Evolutionary conservation across 2,329 filamentous ascomycete genomes (phyloP).

Genomic region (Nemania serpens): DNA sequence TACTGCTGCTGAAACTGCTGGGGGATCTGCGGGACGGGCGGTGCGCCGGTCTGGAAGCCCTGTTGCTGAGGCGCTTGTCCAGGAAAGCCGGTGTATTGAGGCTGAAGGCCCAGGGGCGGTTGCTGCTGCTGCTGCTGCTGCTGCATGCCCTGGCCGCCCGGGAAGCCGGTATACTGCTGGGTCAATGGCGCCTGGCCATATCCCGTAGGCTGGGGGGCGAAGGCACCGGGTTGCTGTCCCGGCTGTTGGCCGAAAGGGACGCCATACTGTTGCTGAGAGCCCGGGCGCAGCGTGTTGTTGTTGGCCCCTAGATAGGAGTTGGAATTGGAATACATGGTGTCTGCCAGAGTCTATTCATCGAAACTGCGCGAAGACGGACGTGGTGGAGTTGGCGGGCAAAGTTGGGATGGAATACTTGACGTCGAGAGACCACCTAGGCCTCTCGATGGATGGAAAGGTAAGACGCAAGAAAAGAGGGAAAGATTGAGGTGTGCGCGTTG

Average conservation of each 20-base stretch:
- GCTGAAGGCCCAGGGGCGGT: conserved; percentile 44
- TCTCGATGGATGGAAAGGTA: conserved; percentile 31
- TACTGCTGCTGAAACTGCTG: conserved; percentile 64
- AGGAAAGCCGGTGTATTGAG: conserved; percentile 53
- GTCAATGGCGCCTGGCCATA: conserved; percentile 60
- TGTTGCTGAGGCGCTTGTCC: conserved; percentile 58
- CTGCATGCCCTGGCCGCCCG: conserved; percentile 56
- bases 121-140: conserved; percentile 48
- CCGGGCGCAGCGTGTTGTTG: conserved; percentile 71
- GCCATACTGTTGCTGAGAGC: conserved; percentile 64
- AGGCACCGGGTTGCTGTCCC: conserved; percentile 58
- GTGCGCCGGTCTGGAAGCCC: conserved; percentile 63
- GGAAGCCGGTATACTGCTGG: conserved; percentile 66
- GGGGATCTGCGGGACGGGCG: conserved; percentile 64
- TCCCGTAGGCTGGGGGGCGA: conserved; percentile 64
- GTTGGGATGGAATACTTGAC: conserved; percentile 4
- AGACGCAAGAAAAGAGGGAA: conserved; percentile 21
- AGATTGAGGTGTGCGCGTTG: conserved; percentile 16
- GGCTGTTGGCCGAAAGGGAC: conserved; percentile 53
- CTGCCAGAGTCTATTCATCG: conserved; percentile 18
- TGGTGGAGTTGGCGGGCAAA: conserved; percentile 6
- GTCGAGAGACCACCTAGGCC: conserved; percentile 33
- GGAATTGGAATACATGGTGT: conserved; percentile 83
- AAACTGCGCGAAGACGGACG: conserved; percentile 6
- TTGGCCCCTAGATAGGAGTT: conserved; percentile 83